Percentiles rank a stretch among this genome's conserved stretches.
These are phyloP conservation scores for Pythium dissotocum DNA, from an alignment of 352 stramenopile species.

Conservation along the genomic window DNA sequence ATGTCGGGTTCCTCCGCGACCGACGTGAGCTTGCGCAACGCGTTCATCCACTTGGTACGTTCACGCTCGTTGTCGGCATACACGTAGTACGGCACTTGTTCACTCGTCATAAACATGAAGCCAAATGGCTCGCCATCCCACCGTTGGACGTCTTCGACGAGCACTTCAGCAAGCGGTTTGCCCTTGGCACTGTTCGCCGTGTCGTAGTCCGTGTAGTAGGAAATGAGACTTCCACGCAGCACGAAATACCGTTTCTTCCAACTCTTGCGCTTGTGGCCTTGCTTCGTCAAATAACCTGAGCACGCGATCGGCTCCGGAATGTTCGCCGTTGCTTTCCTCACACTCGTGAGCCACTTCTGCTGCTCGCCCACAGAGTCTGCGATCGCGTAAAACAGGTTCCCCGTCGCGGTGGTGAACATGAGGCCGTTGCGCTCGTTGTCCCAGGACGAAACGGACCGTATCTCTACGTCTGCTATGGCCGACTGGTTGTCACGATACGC, in stretches of 20 bases:
- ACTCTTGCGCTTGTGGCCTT: constrained; percentile 90
- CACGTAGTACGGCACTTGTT: constrained; percentile 90
- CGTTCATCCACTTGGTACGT: constrained; percentile 88
- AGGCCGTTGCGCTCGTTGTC: constrained; percentile 80
- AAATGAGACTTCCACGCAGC: constrained; percentile 67
- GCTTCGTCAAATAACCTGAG: constrained; percentile 86
- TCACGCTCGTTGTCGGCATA: constrained; percentile 89
- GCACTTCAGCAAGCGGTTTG: constrained; percentile 77
- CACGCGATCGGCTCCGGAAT: constrained; percentile 77
- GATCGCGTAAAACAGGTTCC: constrained; percentile 84
- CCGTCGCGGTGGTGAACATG: constrained; percentile 86
- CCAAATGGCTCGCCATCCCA: constrained; percentile 87
- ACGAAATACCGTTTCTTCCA: constrained; percentile 92
- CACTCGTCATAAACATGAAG: constrained; percentile 90
- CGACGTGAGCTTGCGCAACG: constrained; percentile 73
- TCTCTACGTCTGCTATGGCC: constrained; percentile 83
- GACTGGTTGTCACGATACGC: constrained; percentile 87
- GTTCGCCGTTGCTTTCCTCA: constrained; percentile 67
- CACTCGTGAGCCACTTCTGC: constrained; percentile 81
- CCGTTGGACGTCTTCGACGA: constrained; percentile 81
- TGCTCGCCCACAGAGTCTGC: constrained; percentile 73
- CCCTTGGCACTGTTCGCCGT: constrained; percentile 80
- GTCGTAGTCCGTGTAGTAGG: constrained; percentile 88
- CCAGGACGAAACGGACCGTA: constrained; percentile 73
- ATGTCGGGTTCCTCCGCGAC: constrained; percentile 69